phyloP scores from a whole-genome alignment of 306 rosid genomes.

The Begonia loranthoides region DNA sequence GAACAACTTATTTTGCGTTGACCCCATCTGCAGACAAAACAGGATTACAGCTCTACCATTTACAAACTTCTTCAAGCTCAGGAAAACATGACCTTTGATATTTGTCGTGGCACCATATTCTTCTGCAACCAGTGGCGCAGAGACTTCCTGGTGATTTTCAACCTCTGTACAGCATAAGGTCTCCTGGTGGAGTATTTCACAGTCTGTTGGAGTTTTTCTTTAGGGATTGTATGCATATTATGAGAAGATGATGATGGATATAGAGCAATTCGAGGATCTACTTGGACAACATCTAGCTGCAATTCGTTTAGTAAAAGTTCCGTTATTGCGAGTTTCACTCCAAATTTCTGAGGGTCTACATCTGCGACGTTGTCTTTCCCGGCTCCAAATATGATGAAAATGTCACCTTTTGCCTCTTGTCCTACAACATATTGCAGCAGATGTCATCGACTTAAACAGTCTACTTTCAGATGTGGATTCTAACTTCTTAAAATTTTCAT shows the following conservation, averaged over 20 bases:
- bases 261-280: conserved; percentile 28
- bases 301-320: conserved; percentile 64
- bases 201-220: conserved; percentile 15
- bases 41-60: neutral
- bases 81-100: neutral
- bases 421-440: conserved; percentile 22
- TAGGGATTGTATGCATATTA: conserved; percentile 16
- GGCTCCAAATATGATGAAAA: conserved; percentile 62
- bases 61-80: neutral
- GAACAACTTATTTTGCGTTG: neutral
- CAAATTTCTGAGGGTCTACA: conserved; percentile 22
- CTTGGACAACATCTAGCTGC: conserved; percentile 55
- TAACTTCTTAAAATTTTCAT: too few relatives aligned
- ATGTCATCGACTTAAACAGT: too few relatives aligned
- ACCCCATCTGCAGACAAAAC: neutral
- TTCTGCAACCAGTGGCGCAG: conserved; percentile 53
- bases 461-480: too few relatives aligned
- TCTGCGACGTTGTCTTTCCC: conserved; percentile 26
- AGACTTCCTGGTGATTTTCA: conserved; percentile 63
- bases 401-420: conserved; percentile 52
- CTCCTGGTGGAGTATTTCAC: conserved; percentile 40
- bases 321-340: conserved; percentile 47
- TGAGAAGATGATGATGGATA: conserved; percentile 15
- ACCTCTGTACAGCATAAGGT: conserved; percentile 58
- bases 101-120: conserved; percentile 8